These are phyloP conservation scores for Tolypocladium endophyticum DNA, from an alignment of 2,329 filamentous ascomycete species.

Conservation along the genomic window DNA sequence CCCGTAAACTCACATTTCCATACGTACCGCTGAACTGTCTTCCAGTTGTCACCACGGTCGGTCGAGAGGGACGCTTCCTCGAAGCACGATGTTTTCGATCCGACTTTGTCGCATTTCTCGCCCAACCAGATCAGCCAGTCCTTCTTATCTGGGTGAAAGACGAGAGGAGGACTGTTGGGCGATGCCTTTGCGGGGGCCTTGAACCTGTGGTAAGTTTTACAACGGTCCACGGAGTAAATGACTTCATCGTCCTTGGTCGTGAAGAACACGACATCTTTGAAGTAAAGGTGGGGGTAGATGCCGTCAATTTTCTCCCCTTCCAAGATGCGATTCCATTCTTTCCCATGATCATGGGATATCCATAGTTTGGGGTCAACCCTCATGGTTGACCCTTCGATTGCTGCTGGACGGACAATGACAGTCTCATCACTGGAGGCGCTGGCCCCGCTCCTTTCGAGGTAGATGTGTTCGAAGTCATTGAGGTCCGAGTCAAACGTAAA, in stretches of 20 bases:
- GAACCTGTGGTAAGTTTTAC: constrained; percentile 63
- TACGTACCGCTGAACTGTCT: constrained; percentile 62
- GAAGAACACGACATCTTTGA: constrained; percentile 81
- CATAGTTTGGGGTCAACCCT: constrained; percentile 48
- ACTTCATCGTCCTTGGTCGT: constrained; percentile 57
- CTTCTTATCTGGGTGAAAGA: constrained; percentile 75
- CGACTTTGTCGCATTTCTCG: constrained; percentile 50
- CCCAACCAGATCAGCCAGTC: constrained; percentile 93
- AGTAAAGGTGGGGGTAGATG: constrained; percentile 70
- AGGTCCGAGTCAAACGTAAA: constrained; percentile 52
- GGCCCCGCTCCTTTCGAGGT: constrained; percentile 66
- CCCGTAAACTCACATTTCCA: constrained; percentile 80
- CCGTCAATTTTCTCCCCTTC: constrained; percentile 56
- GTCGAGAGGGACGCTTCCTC: constrained; percentile 64
- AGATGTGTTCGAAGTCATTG: constrained; percentile 46
- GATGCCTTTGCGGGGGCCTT: constrained; percentile 48
- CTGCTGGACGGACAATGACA: constrained; percentile 43
- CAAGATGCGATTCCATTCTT: constrained; percentile 65
- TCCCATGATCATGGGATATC: constrained; percentile 78
- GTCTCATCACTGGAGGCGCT: constrained; percentile 62
- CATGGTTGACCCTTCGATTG: constrained; percentile 15
- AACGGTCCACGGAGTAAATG: constrained; percentile 74
- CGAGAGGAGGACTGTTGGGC: constrained; percentile 36
- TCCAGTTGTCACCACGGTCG: constrained; percentile 75
- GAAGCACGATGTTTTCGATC: constrained; percentile 49